Base-by-base conservation (phyloP, 805 yeast species). In the Pichia heedii region DNA sequence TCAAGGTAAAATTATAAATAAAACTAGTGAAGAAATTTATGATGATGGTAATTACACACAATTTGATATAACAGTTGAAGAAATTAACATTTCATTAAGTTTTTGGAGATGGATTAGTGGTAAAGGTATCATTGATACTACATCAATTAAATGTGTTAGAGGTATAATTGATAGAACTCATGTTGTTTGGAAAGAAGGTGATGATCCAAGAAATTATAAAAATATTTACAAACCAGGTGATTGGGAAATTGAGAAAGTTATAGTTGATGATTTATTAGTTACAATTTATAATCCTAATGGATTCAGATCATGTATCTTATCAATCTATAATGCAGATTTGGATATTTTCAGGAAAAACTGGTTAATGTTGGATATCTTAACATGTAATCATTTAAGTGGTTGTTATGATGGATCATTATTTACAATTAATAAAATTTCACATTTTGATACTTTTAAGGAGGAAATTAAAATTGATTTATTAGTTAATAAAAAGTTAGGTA, bases 31-130 rank as follows among this genome's bases (percentile, higher is more conserved):
- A 19, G 52, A 49, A 11, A 36, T 46, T 32, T 69, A 66, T 43
- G 96, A 84, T 53, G 95, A 88, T 58, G 97, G 97, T 1, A 93
- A 93, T 62, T 93, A 89, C 62, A 90, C 98, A 0, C 98, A 93
- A 60, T 93, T 82, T 60, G 98, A 93, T 61, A 61, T 93, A 33
- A 85, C 95, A 0, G 83, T 93, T 15, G 96, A 90, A 46, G 84
- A 83, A 51, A 81, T 89, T 12, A 80, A 81, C 42, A 75, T 93
- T 0, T 79, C 95, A 1, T 65, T 93, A 16, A 84, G 94, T 12
- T 77, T 93, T 51, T 69, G 76, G 41, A 86, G 87, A 55, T 93
- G 97, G 94, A 66, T 93, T 41, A 81, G 84, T 53, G 97, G 97
- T 0, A 73, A 73, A 42, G 98, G 99, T 0, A 81, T 93, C 16